These are phyloP conservation scores for Hanseniaspora uvarum DNA, from an alignment of 1,139 yeast genomes.

Conservation along the genomic window DNA sequence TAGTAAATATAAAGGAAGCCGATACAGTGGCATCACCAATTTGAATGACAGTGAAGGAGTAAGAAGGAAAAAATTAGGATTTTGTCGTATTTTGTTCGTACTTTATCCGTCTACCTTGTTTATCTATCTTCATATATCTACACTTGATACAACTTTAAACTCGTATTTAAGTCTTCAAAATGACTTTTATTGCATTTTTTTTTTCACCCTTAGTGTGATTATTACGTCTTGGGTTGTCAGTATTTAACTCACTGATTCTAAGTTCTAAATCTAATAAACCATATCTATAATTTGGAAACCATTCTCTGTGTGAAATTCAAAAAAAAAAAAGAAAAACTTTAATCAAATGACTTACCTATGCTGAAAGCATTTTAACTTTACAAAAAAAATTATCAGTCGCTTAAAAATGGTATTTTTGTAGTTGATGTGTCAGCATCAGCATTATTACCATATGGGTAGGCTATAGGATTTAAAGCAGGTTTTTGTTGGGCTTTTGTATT, in stretches of 20 bases:
- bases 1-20: no score
- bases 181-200: slow-evolving; percentile 83
- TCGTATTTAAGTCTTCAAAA: slow-evolving; percentile 90
- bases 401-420: background rate
- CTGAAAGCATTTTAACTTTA: background rate
- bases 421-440: background rate
- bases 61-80: no score
- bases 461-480: slow-evolving; percentile 17
- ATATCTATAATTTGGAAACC: background rate
- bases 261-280: background rate
- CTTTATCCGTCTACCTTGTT: background rate
- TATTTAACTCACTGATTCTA: background rate
- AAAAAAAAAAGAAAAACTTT: background rate
- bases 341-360: no score
- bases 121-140: slow-evolving; percentile 52
- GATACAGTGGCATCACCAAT: background rate
- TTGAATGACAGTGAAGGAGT: background rate
- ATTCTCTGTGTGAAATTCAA: background rate
- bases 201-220: slow-evolving; percentile 32
- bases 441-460: slow-evolving; percentile 16
- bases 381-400: background rate
- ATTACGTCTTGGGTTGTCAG: background rate
- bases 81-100: no score
- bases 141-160: slow-evolving; percentile 77
- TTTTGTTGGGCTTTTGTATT: slow-evolving; percentile 17